Conservation (phyloP, 768 basidiomycete species). For the Serendipita vermifera region DNA sequence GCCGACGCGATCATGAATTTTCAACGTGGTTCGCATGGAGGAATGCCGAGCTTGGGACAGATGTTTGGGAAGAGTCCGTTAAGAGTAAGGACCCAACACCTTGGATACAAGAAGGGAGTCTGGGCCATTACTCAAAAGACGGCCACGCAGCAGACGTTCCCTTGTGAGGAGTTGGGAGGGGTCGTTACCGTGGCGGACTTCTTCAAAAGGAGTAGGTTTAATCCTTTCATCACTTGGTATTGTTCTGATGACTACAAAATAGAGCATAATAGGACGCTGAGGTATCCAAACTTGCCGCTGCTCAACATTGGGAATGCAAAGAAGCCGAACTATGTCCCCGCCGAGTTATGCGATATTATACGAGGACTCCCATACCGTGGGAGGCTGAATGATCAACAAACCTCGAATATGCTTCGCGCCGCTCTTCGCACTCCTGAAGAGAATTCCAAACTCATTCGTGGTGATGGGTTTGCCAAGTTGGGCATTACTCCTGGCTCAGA, state of each 20-base stretch:
- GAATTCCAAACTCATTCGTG: constrained; percentile 46
- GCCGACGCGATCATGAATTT: constrained; percentile 45
- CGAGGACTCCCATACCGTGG: constrained; percentile 34
- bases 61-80: constrained; percentile 37
- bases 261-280: constrained; percentile 39
- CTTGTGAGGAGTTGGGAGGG: constrained; percentile 43
- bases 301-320: constrained; percentile 42
- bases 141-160: constrained; percentile 39
- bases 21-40: constrained; percentile 41
- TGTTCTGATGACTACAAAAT: constrained; percentile 37
- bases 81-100: constrained; percentile 37
- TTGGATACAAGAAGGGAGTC: constrained; percentile 60
- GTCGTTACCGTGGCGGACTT: constrained; percentile 47
- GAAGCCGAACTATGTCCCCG: constrained; percentile 41
- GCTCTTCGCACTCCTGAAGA: constrained; percentile 50
- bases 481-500: constrained; percentile 27
- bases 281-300: constrained; percentile 37
- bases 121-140: constrained; percentile 37
- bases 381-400: constrained; percentile 42
- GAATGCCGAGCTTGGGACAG: constrained; percentile 26
- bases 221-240: not conserved
- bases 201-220: constrained; percentile 43
- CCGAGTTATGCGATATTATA: constrained; percentile 58
- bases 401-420: constrained; percentile 52
- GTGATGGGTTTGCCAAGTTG: constrained; percentile 43